Evolutionary conservation across 345 rosid genomes (phyloP), one percentile per base, ranked within the genome.

Genomic region (Aquilaria sinensis): DNA sequence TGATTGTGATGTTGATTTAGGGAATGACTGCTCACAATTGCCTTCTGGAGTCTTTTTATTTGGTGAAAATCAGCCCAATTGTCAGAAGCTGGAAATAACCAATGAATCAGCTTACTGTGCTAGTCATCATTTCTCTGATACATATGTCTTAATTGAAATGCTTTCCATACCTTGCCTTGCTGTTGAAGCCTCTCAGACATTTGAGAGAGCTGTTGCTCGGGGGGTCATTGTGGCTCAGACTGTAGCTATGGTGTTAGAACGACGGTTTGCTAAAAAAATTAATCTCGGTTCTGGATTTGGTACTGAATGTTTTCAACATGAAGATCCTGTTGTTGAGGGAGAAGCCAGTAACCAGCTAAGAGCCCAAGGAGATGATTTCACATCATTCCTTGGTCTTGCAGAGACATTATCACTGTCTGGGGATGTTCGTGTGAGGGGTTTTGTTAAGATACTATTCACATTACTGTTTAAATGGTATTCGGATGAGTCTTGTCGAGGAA

Each of bases 61-160:
- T 80, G 85, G 85, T 64, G 96, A 85, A 72, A 85, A 81, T 65
- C 85, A 80, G 57, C 51, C 75, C 47, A 71, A 77, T 78, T 62
- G 85, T 62, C 85, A 81, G 68, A 83, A 75, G 73, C 76, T 73
- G 50, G 81, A 75, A 59, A 56, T 59, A 51, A 77, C 78, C 70
- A 83, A 90, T 65, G 85, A 83, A 66, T 87, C 75, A 72, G 75
- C 78, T 43, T 72, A 84, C 70, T 64, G 65, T 58, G 70, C 66
- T 41, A 65, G 61, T 66, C 71, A 81, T 48, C 80, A 81, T 67
- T 89, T 95, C 82, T 89, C 92, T 63, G 97, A 95, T 72, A 86
- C 91, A 54, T 89, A 81, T 73, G 77, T 95, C 59, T 74, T 95
- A 70, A 77, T 95, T 59, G 99, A 91, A 78, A 89, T 95, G 97